Base-by-base conservation (phyloP, 306 rosid species). In the Luffa acutangula region DNA sequence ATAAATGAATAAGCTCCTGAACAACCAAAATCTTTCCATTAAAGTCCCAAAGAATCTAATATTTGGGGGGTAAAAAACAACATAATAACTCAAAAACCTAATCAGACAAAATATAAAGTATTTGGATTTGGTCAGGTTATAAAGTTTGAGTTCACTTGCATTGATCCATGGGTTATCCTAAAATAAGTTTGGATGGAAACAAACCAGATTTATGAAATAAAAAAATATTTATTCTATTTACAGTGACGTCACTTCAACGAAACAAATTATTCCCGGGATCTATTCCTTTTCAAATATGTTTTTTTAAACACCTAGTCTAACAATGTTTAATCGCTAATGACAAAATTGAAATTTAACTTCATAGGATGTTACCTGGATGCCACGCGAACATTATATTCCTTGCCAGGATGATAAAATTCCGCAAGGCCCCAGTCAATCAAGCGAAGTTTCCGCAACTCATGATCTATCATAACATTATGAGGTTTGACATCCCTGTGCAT, bases 371-470 rank as follows among this genome's bases (percentile, higher is more conserved):
- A 82, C 89, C 89, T 86, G 43, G 89, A 86, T 18, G 89, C 89
- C 34, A 86, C 87, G 10, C 89, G 85, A 13, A 86, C 89, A 65
- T 86, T 84, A 80, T 82, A 86, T 59, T 86, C 87, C 46, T 84
- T 86, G 39, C 87, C 89, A 76, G 84, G 89, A 84, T 86, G 89
- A 78, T 86, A 86, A 43, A 86, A 84, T 80, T 86, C 87, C 39
- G 89, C 87, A 65, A 86, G 87, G 82, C 89, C 89, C 85, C 87
- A 84, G 60, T 86, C 89, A 59, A 86, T 86, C 84, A 86, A 69
- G 80, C 84, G 84, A 81, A 86, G 89, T 83, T 86, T 86, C 20
- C 81, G 69, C 77, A 84, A 73, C 51, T 86, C 87, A 20, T 86
- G 89, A 53, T 86, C 89, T 18, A 86, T 86, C 89, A 86, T 86